A percentile compares a stretch with the other conserved stretches of the same genome.
Conservation (phyloP, 2,329 filamentous ascomycete species). For the Rutstroemia sp. region DNA sequence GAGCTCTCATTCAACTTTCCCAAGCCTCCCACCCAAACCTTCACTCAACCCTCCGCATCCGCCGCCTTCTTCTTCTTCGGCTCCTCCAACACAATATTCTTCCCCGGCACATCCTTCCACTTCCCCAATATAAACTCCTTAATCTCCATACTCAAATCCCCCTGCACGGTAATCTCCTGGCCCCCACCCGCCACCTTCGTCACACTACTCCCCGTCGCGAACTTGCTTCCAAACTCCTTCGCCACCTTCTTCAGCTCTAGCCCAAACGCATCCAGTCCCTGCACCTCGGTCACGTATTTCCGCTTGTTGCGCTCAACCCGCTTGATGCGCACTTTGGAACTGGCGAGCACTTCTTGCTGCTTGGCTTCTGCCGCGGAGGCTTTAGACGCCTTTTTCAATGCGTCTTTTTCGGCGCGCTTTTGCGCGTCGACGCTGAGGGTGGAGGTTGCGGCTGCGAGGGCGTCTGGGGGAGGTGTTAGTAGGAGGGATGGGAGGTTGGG, state of each 20-base stretch:
- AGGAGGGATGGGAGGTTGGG: too few species aligned
- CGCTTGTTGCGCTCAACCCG: constrained; percentile 97
- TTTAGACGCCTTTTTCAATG: constrained; percentile 93
- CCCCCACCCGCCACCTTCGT: constrained; percentile 80
- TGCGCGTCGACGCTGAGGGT: constrained; percentile 84
- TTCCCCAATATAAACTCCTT: constrained; percentile 84
- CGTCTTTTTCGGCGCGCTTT: constrained; percentile 92
- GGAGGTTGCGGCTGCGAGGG: constrained; percentile 75
- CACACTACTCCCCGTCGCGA: constrained; percentile 87
- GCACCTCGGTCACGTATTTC: constrained; percentile 92
- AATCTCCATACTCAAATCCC: constrained; percentile 91
- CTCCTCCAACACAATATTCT: constrained; percentile 90
- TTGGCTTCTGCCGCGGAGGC: constrained; percentile 81
- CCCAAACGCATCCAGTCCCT: constrained; percentile 82
- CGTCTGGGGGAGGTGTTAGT: constrained; percentile 44
- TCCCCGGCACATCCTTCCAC: constrained; percentile 84
- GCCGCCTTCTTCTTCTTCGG: constrained; percentile 88
- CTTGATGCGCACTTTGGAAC: constrained; percentile 83
- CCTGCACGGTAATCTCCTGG: constrained; percentile 97
- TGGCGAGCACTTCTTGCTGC: constrained; percentile 68
- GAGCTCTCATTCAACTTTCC: neutral
- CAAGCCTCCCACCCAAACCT: neutral
- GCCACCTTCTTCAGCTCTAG: constrained; percentile 91
- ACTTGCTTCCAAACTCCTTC: constrained; percentile 98
- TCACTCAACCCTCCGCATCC: neutral